Evolutionary conservation across 352 stramenopile species (phyloP), one percentile per base, ranked within the genome.

Genomic region (Phytophthora uliginosa): DNA sequence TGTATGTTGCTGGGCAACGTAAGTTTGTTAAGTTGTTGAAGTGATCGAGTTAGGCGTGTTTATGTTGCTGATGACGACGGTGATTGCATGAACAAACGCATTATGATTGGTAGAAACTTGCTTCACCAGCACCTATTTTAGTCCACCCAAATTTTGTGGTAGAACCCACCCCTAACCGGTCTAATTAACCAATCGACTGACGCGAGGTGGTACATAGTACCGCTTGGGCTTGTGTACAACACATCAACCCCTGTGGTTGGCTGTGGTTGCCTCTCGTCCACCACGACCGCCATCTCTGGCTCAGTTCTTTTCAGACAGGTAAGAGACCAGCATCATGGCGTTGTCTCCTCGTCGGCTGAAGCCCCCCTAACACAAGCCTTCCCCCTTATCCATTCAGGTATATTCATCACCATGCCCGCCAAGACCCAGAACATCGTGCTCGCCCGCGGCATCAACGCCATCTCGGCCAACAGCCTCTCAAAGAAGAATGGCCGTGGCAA

Each of bases 391-490:
- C 34, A 45, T 26, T 47, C 54, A 88, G 81, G 81, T 89, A 85
- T 81, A 83, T 85, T 74, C 78, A 82, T 86, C 67, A 81, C 76
- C 66, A 89, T 85, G 78, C 48, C 81, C 70, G 55, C 57, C 50
- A 91, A 89, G 71, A 85, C 81, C 68, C 36, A 58, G 67, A 94
- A 94, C 79, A 59, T 92, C 48, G 86, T 84, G 63, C 83, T 94
- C 63, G 87, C 87, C 52, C 85, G 86, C 65, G 86, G 87, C 73
- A 91, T 94, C 71, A 93, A 93, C 77, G 87, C 87, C 73, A 93
- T 94, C 76, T 81, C 86, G 56, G 47, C 58, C 76, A 93, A 92
- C 83, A 82, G 71, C 66, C 74, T 93, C 33, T 68, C 73, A 24
- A 85, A 86, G 70, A 79, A 76, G 28, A 94, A 93, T 64, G 85